Base-by-base conservation (phyloP, 1,284 basidiomycete genomes). In the Irpex rosettiformis region DNA sequence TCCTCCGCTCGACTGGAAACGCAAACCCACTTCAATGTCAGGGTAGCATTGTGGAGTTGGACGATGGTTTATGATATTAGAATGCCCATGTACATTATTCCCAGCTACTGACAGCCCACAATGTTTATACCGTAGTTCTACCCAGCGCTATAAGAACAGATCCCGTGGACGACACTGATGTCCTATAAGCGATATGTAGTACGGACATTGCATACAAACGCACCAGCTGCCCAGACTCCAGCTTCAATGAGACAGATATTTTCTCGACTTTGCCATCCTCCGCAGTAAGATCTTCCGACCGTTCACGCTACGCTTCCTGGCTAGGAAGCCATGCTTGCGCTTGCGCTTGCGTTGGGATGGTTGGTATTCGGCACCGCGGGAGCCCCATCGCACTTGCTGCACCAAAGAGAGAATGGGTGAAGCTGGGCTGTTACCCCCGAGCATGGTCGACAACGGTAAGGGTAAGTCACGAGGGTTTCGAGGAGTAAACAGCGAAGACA, bases 301-400 rank as follows among this genome's bases (percentile, higher is more conserved):
- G 27, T 79, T 80, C 21, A 80, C 75, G 40, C 80, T 81, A 64
- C 81, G 78, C 69, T 88, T 83, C 47, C 91, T 77, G 0, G 86
- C 80, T 40, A 96, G 77, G 72, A 94, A 96, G 7, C 94, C 94
- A 69, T 94, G 92, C 72, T 89, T 91, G 62, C 91, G 82, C 77
- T 96, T 96, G 54, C 94, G 78, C 70, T 91, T 91, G 54, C 93
- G 80, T 75, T 94, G 93, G 0, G 89, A 92, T 2, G 93, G 93
- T 70, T 95, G 93, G 70, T 95, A 96, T 72, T 93, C 90, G 30
- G 82, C 80, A 30, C 93, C 93, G 33, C 78, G 74, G 51, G 80
- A 74, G 29, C 70, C 73, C 64, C 75, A 78, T 13, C 85, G 80
- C 13, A 77, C 71, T 64, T 84, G 83, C 42, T 77, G 70, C 7